Evolutionary conservation across 257 asterid genomes (phyloP), one percentile per base, ranked within the genome.

Genomic region (Fraxinus pennsylvanica): DNA sequence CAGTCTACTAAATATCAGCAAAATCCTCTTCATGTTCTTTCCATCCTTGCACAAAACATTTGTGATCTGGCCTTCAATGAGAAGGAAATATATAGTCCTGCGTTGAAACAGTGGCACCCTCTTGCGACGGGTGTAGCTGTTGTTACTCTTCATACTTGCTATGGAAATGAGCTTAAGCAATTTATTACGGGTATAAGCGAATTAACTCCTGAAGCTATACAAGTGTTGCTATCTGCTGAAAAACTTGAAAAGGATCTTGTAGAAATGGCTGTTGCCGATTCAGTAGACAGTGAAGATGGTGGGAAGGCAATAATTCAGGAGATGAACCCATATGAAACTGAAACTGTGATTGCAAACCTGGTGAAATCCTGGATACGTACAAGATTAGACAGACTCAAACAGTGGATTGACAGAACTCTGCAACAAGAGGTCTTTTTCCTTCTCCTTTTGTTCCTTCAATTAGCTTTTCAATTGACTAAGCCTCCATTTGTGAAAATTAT

Each of bases 231-330:
- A 82, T 88, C 94, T 10, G 91, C 99, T 47, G 97, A 92, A 78
- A 92, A 90, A 82, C 90, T 94, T 79, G 99, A 94, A 81, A 94
- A 92, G 72, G 94, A 91, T 84, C 92, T 94, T 39, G 97, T 94
- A 38, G 91, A 89, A 84, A 92, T 94, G 95, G 99, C 96, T 22
- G 99, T 94, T 82, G 87, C 88, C 30, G 97, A 94, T 87, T 87
- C 96, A 8, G 91, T 85, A 63, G 97, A 92, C 79, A 92, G 99
- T 81, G 99, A 92, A 79, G 99, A 94, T 85, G 97, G 97, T 84
- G 99, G 99, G 50, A 94, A 94, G 81, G 92, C 96, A 52, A 88
- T 92, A 59, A 94, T 94, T 81, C 94, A 90, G 84, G 99, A 94
- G 88, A 93, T 94, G 97, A 76, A 86, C 85, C 99, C 99, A 70